phyloP scores from a whole-genome alignment of 768 basidiomycete genomes.

The Leccinum aurantiacum region DNA sequence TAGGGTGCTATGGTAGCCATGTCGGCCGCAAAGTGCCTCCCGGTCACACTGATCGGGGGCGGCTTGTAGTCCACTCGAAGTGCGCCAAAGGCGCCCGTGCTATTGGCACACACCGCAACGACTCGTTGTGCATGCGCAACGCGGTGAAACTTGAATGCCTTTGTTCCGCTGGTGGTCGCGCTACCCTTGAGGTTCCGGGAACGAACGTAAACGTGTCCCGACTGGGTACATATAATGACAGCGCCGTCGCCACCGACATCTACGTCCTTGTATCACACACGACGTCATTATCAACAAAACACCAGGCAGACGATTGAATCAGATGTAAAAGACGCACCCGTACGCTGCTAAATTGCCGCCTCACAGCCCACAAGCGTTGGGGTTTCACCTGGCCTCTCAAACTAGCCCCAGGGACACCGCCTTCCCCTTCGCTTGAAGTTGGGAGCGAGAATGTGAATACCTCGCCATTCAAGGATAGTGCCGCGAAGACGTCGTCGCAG shows the following conservation, averaged over 20 bases:
- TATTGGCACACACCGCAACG: slow-evolving; percentile 79
- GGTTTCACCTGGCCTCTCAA: slow-evolving; percentile 53
- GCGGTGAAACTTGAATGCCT: slow-evolving; percentile 75
- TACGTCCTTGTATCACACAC: slow-evolving; percentile 58
- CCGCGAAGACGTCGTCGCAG: slow-evolving; percentile 79
- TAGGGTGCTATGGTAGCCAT: slow-evolving; percentile 69
- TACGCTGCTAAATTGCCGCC: slow-evolving; percentile 84
- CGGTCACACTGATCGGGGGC: slow-evolving; percentile 50
- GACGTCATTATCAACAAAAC: slow-evolving; percentile 1
- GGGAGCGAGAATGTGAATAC: slow-evolving; percentile 76
- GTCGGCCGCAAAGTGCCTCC: slow-evolving; percentile 63
- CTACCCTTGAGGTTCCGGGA: slow-evolving; percentile 46
- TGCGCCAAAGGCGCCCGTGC: slow-evolving; percentile 86
- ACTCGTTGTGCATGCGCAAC: slow-evolving; percentile 84
- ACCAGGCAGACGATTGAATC: background rate
- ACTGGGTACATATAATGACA: slow-evolving; percentile 89
- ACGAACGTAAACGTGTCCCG: slow-evolving; percentile 91
- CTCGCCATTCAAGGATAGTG: slow-evolving; percentile 84
- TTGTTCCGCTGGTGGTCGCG: slow-evolving; percentile 32
- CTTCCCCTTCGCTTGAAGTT: slow-evolving; percentile 32
- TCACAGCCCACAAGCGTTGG: slow-evolving; percentile 86
- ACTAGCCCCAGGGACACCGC: slow-evolving; percentile 3
- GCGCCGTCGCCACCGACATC: slow-evolving; percentile 86
- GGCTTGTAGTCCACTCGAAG: slow-evolving; percentile 72
- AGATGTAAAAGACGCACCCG: slow-evolving; percentile 43